phyloP scores from a whole-genome alignment of 345 rosid species.

The Euphorbia tirucalli region DNA sequence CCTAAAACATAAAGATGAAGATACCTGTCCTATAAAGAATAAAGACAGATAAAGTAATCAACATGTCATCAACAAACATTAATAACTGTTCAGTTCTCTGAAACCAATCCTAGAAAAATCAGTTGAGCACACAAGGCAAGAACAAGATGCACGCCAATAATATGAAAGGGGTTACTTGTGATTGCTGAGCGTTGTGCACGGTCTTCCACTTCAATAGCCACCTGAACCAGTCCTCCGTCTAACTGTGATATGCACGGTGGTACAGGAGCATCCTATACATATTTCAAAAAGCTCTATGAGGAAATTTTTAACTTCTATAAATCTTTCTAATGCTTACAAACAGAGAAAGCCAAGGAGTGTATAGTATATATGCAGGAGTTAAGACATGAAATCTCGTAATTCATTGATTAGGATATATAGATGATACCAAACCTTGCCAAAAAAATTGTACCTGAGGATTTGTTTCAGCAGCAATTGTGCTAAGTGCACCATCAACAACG shows the following conservation, averaged over 20 bases:
- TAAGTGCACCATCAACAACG: conserved; percentile 74
- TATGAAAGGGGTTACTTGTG: conserved; percentile 49
- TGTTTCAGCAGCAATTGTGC: conserved; percentile 93
- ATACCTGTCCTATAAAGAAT: not conserved
- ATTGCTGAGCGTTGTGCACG: conserved; percentile 93
- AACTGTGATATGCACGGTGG: conserved; percentile 92
- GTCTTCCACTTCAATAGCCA: conserved; percentile 93
- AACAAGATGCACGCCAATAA: not conserved
- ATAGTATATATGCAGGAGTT: not conserved
- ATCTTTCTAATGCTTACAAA: not conserved
- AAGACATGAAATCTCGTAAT: not conserved
- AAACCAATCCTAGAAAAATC: not conserved
- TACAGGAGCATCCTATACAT: conserved; percentile 77
- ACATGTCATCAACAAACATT: not conserved
- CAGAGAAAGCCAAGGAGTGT: not conserved
- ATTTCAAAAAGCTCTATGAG: conserved; percentile 12
- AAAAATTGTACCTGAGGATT: conserved; percentile 60
- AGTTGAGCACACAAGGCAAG: not conserved
- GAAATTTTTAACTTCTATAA: not conserved
- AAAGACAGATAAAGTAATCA: not conserved
- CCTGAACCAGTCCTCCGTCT: conserved; percentile 92
- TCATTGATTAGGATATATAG: not conserved
- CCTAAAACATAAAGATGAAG: not conserved
- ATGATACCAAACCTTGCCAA: not conserved
- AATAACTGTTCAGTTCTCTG: not conserved